Evolutionary conservation across 305 asterid species (phyloP).

Genomic region (Fraxinus greggii): DNA sequence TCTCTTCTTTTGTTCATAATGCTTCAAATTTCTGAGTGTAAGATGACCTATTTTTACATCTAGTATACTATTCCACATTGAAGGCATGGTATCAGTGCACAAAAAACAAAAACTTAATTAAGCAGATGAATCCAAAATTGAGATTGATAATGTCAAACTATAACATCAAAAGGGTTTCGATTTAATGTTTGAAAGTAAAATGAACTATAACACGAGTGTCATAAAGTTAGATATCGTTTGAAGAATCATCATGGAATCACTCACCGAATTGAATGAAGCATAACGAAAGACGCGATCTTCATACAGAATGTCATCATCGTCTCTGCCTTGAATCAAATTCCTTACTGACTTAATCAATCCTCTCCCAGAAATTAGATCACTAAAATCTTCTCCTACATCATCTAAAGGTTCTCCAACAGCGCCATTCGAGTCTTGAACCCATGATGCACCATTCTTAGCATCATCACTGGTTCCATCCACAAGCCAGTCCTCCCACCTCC

Average conservation of each 20-base stretch:
- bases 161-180: neutral
- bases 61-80: neutral
- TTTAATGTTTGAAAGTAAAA: neutral
- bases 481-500: conserved; percentile 97
- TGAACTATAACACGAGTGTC: neutral
- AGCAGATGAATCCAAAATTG: neutral
- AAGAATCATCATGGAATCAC: neutral
- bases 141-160: neutral
- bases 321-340: conserved; percentile 68
- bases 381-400: conserved; percentile 47
- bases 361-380: conserved; percentile 54
- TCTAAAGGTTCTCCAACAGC: conserved; percentile 35
- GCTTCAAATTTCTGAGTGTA: neutral
- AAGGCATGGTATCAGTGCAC: neutral
- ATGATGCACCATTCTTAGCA: conserved; percentile 47
- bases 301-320: conserved; percentile 83
- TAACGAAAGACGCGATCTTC: conserved; percentile 89
- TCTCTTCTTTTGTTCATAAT: neutral
- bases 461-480: conserved; percentile 50
- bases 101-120: neutral
- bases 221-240: neutral
- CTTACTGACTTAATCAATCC: conserved; percentile 80
- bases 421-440: conserved; percentile 57
- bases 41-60: neutral
- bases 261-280: conserved; percentile 87